Base-by-base conservation (phyloP, 78 protist genomes). In the Dictyostelium citrinum region DNA sequence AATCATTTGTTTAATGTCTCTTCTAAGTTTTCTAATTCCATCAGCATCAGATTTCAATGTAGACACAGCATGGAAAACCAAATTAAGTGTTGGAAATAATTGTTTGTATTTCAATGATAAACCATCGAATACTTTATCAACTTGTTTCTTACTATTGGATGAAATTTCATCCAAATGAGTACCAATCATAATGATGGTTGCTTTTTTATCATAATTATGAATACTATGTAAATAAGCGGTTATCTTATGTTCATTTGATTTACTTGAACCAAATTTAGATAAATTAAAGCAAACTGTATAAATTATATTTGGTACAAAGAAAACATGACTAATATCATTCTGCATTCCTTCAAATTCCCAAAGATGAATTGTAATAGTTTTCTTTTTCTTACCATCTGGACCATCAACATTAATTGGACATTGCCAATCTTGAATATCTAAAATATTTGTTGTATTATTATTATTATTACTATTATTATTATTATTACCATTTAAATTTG, bases 321-420 rank as follows among this genome's bases (percentile, higher is more conserved):
- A 86, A 17, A 86, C 78, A 51, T 86, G 92, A 17, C 58, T 24
- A 27, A 86, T 77, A 17, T 86, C 92, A 61, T 86, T 74, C 29
- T 49, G 64, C 68, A 86, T 58, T 31, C 92, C 92, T 64, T 86
- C 92, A 86, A 86, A 86, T 49, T 86, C 92, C 92, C 92, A 86
- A 22, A 86, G 68, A 76, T 86, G 83, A 49, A 86, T 77, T 24
- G 76, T 77, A 12, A 86, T 67, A 2, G 14, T 35, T n/a, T 70
- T 70, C 64, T 86, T 86, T 72, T 84, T 84, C 24, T 74, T 74
- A 12, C 84, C 92, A 10, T 86, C 84, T 17, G 51, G 64, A 39
- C 84, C 80, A 24, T 86, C 92, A 27, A 86, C 70, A 76, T 22
- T 24, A 8, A 86, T 10, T 14, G 35, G 58, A 77, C 92, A 86